These are phyloP conservation scores for Lipomyces kockii DNA, from an alignment of 805 yeast species.

Conservation along the genomic window DNA sequence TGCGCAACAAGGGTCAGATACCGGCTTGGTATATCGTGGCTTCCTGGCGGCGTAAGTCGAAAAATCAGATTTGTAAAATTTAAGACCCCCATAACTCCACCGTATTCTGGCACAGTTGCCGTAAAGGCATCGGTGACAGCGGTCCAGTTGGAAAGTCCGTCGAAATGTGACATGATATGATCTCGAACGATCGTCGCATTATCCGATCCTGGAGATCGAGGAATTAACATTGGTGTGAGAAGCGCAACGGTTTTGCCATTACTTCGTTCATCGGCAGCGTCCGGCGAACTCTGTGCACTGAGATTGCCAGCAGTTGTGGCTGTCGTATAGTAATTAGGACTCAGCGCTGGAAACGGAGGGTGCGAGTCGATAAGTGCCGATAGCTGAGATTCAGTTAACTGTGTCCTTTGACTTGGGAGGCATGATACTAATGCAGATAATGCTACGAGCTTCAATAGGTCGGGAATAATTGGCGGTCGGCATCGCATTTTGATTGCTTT, in stretches of 20 bases:
- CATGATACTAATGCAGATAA: not conserved
- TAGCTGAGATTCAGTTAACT: slow-evolving; percentile 17
- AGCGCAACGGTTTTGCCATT: slow-evolving; percentile 13
- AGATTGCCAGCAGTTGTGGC: not conserved
- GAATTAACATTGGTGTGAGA: slow-evolving; percentile 43
- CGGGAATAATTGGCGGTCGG: not conserved
- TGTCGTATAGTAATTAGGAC: slow-evolving; percentile 12
- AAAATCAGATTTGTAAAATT: slow-evolving; percentile 50
- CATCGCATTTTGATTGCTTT: not conserved
- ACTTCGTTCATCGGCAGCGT: not conserved
- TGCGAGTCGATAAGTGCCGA: slow-evolving; percentile 5
- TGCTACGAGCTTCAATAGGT: not conserved
- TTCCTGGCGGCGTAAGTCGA: slow-evolving; percentile 41
- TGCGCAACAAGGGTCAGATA: slow-evolving; percentile 54
- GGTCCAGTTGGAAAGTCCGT: slow-evolving; percentile 40
- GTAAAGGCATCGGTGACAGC: slow-evolving; percentile 42
- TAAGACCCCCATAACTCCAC: slow-evolving; percentile 25
- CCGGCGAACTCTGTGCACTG: not conserved
- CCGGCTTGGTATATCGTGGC: not conserved
- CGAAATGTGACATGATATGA: slow-evolving; percentile 48
- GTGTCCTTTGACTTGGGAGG: slow-evolving; percentile 14
- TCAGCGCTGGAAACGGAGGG: slow-evolving; percentile 32
- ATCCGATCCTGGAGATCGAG: slow-evolving; percentile 52
- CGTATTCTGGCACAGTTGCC: slow-evolving; percentile 22
- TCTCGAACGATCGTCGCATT: slow-evolving; percentile 49